These are phyloP conservation scores for Ganoderma sinense DNA, from an alignment of 1,284 basidiomycete genomes.

Conservation along the genomic window DNA sequence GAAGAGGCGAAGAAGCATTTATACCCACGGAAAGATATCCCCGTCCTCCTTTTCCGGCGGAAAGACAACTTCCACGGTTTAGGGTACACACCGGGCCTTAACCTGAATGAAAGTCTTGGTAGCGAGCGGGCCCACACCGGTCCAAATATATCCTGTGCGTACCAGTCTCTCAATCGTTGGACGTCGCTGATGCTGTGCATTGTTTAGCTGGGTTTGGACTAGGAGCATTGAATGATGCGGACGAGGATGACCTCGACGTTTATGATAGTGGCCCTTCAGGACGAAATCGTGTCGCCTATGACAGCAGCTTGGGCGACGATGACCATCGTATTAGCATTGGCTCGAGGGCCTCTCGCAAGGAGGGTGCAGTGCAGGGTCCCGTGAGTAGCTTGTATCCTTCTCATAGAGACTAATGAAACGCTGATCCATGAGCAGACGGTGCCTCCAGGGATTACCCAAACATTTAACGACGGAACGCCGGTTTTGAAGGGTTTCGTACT, in stretches of 20 bases:
- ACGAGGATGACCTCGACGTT: conserved; percentile 89
- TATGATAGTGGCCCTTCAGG: conserved; percentile 61
- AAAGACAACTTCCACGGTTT: conserved; percentile 85
- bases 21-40: conserved; percentile 86
- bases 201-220: conserved; percentile 79
- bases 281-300: conserved; percentile 75
- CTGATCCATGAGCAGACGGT: conserved; percentile 26
- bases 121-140: conserved; percentile 44
- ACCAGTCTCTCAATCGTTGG: background rate
- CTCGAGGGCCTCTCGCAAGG: conserved; percentile 18
- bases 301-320: conserved; percentile 73
- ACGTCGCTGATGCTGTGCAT: background rate
- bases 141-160: conserved; percentile 67
- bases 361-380: conserved; percentile 14
- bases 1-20: conserved; percentile 87
- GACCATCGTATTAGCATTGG: conserved; percentile 42
- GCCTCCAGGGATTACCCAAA: conserved; percentile 31
- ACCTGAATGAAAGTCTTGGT: conserved; percentile 64
- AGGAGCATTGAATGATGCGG: conserved; percentile 86
- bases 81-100: conserved; percentile 75
- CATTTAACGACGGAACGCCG: conserved; percentile 70
- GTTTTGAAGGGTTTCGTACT: conserved; percentile 82
- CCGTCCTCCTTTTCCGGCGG: conserved; percentile 64
- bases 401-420: background rate
- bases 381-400: conserved; percentile 29